Evolutionary conservation across 164 flowering plant species (phyloP), one percentile per base, ranked within the genome.

Genomic region (Platanus orientalis): DNA sequence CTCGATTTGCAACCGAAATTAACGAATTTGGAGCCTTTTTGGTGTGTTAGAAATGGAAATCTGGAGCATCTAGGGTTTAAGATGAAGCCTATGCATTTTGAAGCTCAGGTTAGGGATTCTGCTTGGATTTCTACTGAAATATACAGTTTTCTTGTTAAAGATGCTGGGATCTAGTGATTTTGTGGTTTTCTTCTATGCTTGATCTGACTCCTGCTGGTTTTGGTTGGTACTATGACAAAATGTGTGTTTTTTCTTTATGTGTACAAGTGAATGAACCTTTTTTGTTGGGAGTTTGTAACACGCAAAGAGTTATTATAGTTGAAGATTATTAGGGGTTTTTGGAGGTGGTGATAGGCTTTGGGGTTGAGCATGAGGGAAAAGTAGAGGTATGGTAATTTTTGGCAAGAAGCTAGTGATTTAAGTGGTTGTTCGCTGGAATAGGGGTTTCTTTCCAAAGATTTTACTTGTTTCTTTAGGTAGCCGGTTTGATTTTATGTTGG

Each of bases 331-430:
- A 21, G 19, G 23, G 40, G 24, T 4, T 62, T 50, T 42, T 20
- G 58, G 59, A 45, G 44, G 40, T 67, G 24, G 27, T 21, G 29
- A 7, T 17, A 20, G 25, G 21, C 55, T 60, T 61, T 66, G 34
- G 47, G 47, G 19, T 10, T 45, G 19, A 27, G 17, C 28, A 63
- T 39, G 45, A 30, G 47, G 26, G 32, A 27, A 19, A 34, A 48
- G 60, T 55, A 21, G 51, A 64, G 58, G 26, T 28, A 64, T 71
- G 73, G 61, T 72, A 14, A 42, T 76, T 52, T 67, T 30, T 45
- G 52, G 75, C 52, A 66, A 27, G 45, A 48, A 64, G 64, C 66
- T 23, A 57, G 40, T 30, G 55, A n/a, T 58, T 36, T 20, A 45
- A 54, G 36, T 16, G 11, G 9, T 34, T 54, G 47, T 53, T 58